Base-by-base conservation (phyloP, 1,139 yeast species). In the Chernovozyma sophiae-reginae region DNA sequence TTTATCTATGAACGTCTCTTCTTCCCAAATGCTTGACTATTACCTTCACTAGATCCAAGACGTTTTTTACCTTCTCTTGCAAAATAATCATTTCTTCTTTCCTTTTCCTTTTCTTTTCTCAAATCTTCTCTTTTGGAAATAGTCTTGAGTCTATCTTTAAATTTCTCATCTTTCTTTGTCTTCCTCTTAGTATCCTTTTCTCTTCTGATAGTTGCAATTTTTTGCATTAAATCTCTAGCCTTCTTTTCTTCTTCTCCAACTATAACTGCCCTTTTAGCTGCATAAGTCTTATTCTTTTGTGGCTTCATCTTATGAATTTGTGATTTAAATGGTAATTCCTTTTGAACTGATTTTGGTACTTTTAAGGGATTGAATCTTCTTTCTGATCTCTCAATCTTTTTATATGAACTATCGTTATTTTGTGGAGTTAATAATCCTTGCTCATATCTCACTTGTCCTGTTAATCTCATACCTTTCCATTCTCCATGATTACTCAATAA, bases 391-490 rank as follows among this genome's bases (percentile, higher is more conserved):
- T 87, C 97, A 42, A 94, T 72, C 68, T 87, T 87, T 46, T 72
- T 72, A 56, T 84, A 84, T 33, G 79, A 78, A 64, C 81, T 79
- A 58, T 73, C 96, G 42, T 76, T 74, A 55, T 69, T 72, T 54
- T 76, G 55, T 38, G 94, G 94, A 0, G 92, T 78, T 14, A 76
- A 76, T 34, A 89, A 56, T 20, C 75, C 77, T 48, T 75, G 62
- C 24, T 77, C 95, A 20, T 94, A 94, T 51, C 98, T 77, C 27
- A 94, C 90, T 56, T 83, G 84, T 40, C 98, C 98, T 0, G 97
- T 92, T 43, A 90, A 70, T 56, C 95, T 77, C 95, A 94, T 89
- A 46, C 99, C 99, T 53, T 77, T 77, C 99, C 99, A 94, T 54
- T 86, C 86, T 24, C 74, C 68, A 62, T 92, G 94, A 47, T 86